A percentile compares a stretch with the other conserved stretches of the same genome.
Conservation (phyloP, 192 early-diverging fungal genomes). For the Backusella parvicylindrica region DNA sequence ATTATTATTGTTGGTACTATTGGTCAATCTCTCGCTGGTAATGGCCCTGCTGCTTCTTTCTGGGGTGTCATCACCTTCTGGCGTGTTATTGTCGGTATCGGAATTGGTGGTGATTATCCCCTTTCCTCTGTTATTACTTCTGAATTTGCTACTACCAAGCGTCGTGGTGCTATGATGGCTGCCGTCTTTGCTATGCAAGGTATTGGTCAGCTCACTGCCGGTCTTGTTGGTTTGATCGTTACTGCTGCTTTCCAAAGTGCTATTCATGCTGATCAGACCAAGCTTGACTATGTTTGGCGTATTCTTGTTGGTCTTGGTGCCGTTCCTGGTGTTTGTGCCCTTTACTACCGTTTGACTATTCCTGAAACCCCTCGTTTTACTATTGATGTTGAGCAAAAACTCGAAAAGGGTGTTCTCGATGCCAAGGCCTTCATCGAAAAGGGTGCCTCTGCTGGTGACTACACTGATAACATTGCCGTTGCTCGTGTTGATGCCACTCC, state of each 20-base stretch:
- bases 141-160: conserved; percentile 83
- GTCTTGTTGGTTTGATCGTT: conserved; percentile 71
- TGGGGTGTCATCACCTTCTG: conserved; percentile 73
- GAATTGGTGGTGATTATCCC: conserved; percentile 96
- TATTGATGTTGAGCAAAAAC: conserved; percentile 68
- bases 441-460: conserved; percentile 42
- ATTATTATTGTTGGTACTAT: conserved; percentile 89
- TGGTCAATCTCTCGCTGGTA: conserved; percentile 75
- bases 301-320: conserved; percentile 82
- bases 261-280: conserved; percentile 57
- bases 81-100: conserved; percentile 89
- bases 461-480: conserved; percentile 35
- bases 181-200: conserved; percentile 95
- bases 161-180: conserved; percentile 87
- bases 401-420: conserved; percentile 59
- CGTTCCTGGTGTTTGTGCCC: conserved; percentile 75
- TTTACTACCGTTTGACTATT: conserved; percentile 92
- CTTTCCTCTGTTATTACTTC: conserved; percentile 91
- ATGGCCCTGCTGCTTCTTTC: conserved; percentile 63
- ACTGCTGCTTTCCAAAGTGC: conserved; percentile 66
- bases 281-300: conserved; percentile 91
- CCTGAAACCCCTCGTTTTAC: conserved; percentile 91
- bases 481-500: conserved; percentile 25
- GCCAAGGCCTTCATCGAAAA: conserved; percentile 40
- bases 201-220: conserved; percentile 81